Percentiles rank a stretch among this genome's conserved stretches.
Conservation (phyloP, 2,329 filamentous ascomycete species). For the Alternaria incomplexa region DNA sequence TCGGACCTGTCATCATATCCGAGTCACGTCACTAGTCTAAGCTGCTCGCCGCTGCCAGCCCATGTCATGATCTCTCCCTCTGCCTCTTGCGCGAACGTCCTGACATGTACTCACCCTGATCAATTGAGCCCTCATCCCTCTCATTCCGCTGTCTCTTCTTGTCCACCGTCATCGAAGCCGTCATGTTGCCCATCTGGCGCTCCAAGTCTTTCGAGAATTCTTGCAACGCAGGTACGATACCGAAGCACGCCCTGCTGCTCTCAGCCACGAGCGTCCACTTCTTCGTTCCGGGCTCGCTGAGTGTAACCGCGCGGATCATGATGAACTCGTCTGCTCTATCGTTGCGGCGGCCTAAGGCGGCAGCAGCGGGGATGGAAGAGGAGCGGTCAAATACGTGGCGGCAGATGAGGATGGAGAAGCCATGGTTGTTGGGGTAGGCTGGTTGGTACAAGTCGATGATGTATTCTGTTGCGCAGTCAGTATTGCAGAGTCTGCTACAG, state of each 20-base stretch:
- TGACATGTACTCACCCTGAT: background rate
- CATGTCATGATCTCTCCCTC: background rate
- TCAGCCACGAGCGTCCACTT: conserved; percentile 4
- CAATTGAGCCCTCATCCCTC: accelerated
- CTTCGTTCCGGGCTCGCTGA: background rate
- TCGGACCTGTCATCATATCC: background rate
- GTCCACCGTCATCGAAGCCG: background rate
- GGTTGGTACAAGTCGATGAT: background rate
- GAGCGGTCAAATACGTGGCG: background rate
- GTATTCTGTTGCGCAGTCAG: background rate
- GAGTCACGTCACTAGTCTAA: background rate
- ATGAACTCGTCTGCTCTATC: background rate
- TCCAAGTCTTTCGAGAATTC: conserved; percentile 8
- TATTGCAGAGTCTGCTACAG: background rate
- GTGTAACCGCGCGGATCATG: background rate
- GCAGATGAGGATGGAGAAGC: conserved; percentile 6
- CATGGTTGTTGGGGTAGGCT: background rate
- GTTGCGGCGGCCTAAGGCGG: background rate
- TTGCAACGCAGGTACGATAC: conserved; percentile 1
- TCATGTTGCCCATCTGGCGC: background rate
- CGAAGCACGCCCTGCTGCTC: background rate
- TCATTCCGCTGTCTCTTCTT: background rate
- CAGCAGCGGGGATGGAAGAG: background rate
- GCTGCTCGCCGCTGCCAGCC: accelerated
- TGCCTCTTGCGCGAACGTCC: background rate